Percentiles rank a stretch among this genome's conserved stretches.
Conservation (phyloP, 192 early-diverging fungal species). For the Entomortierella parvispora region DNA sequence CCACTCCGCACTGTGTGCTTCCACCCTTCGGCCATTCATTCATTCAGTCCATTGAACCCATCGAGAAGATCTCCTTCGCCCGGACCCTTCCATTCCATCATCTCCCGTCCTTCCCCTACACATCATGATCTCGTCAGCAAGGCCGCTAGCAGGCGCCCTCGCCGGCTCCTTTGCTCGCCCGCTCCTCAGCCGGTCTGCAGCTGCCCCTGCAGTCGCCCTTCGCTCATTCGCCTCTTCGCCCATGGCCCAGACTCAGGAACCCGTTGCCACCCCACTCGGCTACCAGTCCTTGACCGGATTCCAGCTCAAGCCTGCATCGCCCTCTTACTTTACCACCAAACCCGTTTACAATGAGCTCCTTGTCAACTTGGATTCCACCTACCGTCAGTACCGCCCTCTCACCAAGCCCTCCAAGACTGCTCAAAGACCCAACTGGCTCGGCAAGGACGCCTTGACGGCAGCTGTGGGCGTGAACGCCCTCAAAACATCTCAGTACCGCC, state of each 20-base stretch:
- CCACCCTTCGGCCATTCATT: no score
- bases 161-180: no score
- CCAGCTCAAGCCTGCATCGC: slow-evolving; percentile 65
- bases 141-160: no score
- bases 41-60: no score
- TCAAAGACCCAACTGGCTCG: slow-evolving; percentile 47
- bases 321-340: slow-evolving; percentile 92
- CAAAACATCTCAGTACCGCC: slow-evolving; percentile 64
- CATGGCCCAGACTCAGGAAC: not conserved
- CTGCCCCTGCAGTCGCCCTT: no score
- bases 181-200: no score
- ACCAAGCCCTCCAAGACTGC: slow-evolving; percentile 26
- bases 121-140: no score
- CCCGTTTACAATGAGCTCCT: slow-evolving; percentile 81
- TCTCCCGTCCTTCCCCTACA: no score
- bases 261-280: slow-evolving; percentile 6
- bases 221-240: no score
- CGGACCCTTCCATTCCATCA: no score
- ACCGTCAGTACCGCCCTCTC: slow-evolving; percentile 40
- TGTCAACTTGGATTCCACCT: slow-evolving; percentile 69
- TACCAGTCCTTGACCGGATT: slow-evolving; percentile 36
- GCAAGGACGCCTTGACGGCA: slow-evolving; percentile 48
- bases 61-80: no score
- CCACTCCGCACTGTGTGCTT: no score
- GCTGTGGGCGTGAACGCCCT: slow-evolving; percentile 56